These are phyloP conservation scores for Cyphellophora attinorum DNA, from an alignment of 2,329 filamentous ascomycete species.

Conservation along the genomic window DNA sequence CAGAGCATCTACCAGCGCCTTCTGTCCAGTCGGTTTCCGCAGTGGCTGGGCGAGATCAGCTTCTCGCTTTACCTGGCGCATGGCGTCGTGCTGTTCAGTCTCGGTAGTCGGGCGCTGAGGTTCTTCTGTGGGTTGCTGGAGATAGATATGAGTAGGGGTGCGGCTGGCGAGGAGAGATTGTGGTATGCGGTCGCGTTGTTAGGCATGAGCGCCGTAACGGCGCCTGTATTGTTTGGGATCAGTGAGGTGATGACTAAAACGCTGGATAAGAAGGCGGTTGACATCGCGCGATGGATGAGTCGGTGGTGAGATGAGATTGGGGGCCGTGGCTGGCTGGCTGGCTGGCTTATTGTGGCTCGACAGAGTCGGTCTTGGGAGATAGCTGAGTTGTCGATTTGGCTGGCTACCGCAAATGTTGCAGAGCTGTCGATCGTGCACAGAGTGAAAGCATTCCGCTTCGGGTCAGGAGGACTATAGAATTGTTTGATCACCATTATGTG, in stretches of 20 bases:
- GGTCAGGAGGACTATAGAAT: too few relatives aligned
- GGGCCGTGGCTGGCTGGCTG: too few relatives aligned
- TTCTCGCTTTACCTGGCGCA: constrained; percentile 24
- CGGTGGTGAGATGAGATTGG: too few relatives aligned
- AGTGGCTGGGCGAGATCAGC: constrained; percentile 23
- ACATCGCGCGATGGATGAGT: background rate
- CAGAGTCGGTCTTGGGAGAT: too few relatives aligned
- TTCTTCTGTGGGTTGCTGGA: background rate
- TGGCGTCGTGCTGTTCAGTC: constrained; percentile 14
- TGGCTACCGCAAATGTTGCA: too few relatives aligned
- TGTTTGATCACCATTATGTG: too few relatives aligned
- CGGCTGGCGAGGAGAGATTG: background rate
- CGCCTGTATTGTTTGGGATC: background rate
- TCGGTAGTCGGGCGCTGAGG: background rate
- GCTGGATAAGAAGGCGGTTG: background rate
- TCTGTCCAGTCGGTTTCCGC: constrained; percentile 25
- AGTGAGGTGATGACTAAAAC: background rate
- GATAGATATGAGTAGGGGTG: background rate
- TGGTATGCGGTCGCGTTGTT: background rate
- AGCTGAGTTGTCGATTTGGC: too few relatives aligned
- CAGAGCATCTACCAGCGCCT: constrained; percentile 21
- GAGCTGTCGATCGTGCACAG: too few relatives aligned
- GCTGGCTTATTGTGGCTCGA: too few relatives aligned
- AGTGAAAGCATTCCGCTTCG: too few relatives aligned
- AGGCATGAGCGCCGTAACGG: background rate